These are phyloP conservation scores for Hygrocybe punicea DNA, from an alignment of 768 basidiomycete species.

Conservation along the genomic window DNA sequence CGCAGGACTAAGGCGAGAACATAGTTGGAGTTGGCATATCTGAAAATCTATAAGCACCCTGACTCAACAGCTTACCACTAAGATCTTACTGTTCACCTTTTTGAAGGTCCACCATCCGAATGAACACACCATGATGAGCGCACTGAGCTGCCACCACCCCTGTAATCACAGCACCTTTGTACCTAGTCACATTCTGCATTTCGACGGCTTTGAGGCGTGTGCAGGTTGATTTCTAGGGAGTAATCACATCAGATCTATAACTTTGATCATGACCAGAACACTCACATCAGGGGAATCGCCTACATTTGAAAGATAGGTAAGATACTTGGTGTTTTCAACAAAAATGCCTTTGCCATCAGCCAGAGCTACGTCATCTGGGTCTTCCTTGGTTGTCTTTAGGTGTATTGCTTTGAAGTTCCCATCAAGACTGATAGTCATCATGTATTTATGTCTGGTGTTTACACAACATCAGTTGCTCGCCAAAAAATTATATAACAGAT, in stretches of 20 bases:
- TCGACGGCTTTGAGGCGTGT: slow-evolving; percentile 23
- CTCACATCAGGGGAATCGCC: slow-evolving; percentile 7
- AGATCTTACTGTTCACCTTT: slow-evolving; percentile 26
- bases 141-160: slow-evolving; percentile 30
- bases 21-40: slow-evolving; percentile 23
- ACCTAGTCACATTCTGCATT: slow-evolving; percentile 28
- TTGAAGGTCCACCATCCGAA: slow-evolving; percentile 24
- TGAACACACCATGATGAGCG: slow-evolving; percentile 28
- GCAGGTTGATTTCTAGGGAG: slow-evolving; percentile 21
- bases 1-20: slow-evolving; percentile 20
- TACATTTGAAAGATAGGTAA: slow-evolving; percentile 15
- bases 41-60: not conserved
- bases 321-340: slow-evolving; percentile 13
- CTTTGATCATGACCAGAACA: not conserved
- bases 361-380: slow-evolving; percentile 29
- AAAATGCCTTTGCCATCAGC: slow-evolving; percentile 27
- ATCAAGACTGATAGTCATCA: slow-evolving; percentile 25
- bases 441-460: slow-evolving; percentile 24
- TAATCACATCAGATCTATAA: not conserved
- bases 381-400: slow-evolving; percentile 22
- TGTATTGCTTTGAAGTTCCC: slow-evolving; percentile 27
- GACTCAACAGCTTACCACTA: not conserved
- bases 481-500: not conserved
- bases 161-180: slow-evolving; percentile 25
- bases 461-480: not conserved